phyloP scores from a whole-genome alignment of 202 grass and related monocot genomes.

The Schoenoplectus triqueter region DNA sequence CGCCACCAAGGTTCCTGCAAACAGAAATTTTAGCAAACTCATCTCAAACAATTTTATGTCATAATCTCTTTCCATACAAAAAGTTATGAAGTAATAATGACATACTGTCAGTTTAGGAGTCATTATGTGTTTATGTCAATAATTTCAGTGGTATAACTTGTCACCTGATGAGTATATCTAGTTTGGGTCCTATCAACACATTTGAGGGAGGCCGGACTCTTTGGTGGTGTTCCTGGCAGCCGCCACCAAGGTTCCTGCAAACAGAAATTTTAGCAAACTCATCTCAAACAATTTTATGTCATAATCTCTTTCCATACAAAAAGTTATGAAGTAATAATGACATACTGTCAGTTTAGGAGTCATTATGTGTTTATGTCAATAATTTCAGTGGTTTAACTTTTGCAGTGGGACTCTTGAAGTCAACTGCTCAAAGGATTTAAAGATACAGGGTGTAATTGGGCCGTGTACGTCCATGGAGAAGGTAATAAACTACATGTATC shows the following conservation, averaged over 20 bases:
- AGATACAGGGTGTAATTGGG: slow-evolving; percentile 97
- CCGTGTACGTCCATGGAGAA: slow-evolving; percentile 98
- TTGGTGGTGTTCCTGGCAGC: background rate
- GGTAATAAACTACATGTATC: slow-evolving; percentile 45
- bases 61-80: background rate
- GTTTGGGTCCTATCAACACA: background rate
- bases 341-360: background rate
- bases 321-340: background rate
- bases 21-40: background rate
- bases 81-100: background rate
- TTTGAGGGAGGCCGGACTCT: background rate
- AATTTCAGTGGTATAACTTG: slow-evolving; percentile 21
- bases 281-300: background rate
- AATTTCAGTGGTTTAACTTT: slow-evolving; percentile 29
- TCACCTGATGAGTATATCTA: background rate
- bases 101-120: background rate
- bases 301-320: background rate
- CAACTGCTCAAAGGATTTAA: slow-evolving; percentile 98
- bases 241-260: background rate
- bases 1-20: background rate
- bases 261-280: background rate
- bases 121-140: slow-evolving; percentile 26
- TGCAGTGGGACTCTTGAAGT: slow-evolving; percentile 89
- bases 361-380: slow-evolving; percentile 26
- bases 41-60: background rate